A percentile compares a stretch with the other conserved stretches of the same genome.
Evolutionary conservation across 257 asterid genomes (phyloP).

Genomic region (Knoxia roxburghii): DNA sequence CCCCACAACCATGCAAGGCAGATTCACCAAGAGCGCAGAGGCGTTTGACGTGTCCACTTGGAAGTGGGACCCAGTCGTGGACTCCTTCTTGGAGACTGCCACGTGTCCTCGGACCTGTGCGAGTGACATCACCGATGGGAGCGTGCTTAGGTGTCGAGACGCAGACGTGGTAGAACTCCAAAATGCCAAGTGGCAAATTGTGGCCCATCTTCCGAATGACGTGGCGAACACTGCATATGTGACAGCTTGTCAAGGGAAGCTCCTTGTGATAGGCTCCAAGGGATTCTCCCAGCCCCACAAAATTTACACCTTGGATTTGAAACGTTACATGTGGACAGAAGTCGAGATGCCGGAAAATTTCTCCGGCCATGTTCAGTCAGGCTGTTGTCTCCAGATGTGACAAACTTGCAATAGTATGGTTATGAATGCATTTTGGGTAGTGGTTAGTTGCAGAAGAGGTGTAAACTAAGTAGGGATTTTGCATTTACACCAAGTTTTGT

Average conservation of each 20-base stretch:
- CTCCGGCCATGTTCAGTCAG: conserved; percentile 67
- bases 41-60: conserved; percentile 38
- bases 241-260: conserved; percentile 50
- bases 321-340: conserved; percentile 40
- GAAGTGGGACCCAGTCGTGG: conserved; percentile 42
- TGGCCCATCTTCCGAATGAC: conserved; percentile 28
- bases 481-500: neutral
- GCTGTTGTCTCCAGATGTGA: conserved; percentile 57
- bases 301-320: conserved; percentile 37
- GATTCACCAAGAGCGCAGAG: conserved; percentile 45
- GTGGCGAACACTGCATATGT: conserved; percentile 25
- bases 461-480: no score
- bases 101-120: conserved; percentile 44
- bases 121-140: conserved; percentile 27
- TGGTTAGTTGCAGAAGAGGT: no score
- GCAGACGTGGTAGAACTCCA: conserved; percentile 23
- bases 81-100: conserved; percentile 30
- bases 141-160: conserved; percentile 25
- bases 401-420: neutral
- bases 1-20: conserved; percentile 47
- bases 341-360: conserved; percentile 36
- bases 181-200: conserved; percentile 38
- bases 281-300: conserved; percentile 33
- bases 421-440: neutral
- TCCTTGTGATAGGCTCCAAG: conserved; percentile 45